Base-by-base conservation (phyloP, 1,139 yeast genomes). In the Diutina neorugosa region DNA sequence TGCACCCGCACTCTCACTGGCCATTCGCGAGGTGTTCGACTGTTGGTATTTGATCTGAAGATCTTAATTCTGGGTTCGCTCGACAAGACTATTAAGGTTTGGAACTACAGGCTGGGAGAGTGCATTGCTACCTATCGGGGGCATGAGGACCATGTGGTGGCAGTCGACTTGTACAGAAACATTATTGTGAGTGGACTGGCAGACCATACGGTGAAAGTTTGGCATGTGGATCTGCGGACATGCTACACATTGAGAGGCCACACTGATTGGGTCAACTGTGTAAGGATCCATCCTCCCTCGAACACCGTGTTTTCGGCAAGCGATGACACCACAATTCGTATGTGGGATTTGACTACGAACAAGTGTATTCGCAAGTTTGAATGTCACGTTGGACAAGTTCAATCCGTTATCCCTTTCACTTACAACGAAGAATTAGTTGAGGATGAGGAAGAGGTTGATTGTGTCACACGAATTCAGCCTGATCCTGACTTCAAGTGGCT, bases 71-170 rank as follows among this genome's bases (percentile, higher is more conserved):
- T 97, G 2, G 97, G 96, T 18, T 91, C 96, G 1, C 74, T 89
- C 65, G 98, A 93, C 68, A 79, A 85, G 53, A 90, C 96, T 0
- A 89, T 93, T 56, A 85, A 91, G 61, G 95, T 93, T 37, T 93
- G 98, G 98, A 90, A 91, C 68, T 89, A 88, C 68, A 86, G 86
- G 58, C 89, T 96, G 0, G 98, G 98, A 43, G 87, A 86, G 64
- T 91, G 97, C 63, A 82, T 93, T 27, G 87, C 96, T 21, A 90
- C 98, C 0, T 90, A 93, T 67, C 74, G 94, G 47, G 98, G 98
- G 3, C 98, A 93, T 67, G 85, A 84, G 53, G 95, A 86, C 62
- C 83, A 89, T 50, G 96, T 93, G 4, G 75, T 87, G 51, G 80
- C 89, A 57, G 90, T 93, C 53, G 93, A 86, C 64, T 86, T 84